phyloP scores from a whole-genome alignment of 225 moss, liverwort and hornwort genomes.

The Thuidium tamariscinum region DNA sequence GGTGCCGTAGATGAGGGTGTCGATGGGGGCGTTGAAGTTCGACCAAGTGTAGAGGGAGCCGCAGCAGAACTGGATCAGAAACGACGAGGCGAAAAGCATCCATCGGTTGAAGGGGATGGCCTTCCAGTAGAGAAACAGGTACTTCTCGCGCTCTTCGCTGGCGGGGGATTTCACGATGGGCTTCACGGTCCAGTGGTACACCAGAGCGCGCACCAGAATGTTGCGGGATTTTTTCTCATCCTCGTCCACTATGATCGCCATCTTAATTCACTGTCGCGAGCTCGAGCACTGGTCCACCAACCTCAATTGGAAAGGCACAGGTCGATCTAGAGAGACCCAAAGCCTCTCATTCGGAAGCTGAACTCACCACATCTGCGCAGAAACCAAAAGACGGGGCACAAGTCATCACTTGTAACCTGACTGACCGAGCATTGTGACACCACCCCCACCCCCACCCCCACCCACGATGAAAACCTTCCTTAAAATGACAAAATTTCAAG shows the following conservation, averaged over 20 bases:
- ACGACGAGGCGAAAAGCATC: constrained; percentile 57
- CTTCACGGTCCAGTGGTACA: constrained; percentile 61
- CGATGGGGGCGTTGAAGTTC: constrained; percentile 67
- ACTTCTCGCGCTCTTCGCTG: constrained; percentile 29
- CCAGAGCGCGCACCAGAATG: constrained; percentile 27
- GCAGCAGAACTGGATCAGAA: constrained; percentile 74
- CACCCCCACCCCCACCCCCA: too few relatives aligned
- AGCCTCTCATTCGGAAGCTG: neutral
- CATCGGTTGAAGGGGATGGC: constrained; percentile 55
- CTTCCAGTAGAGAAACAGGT: constrained; percentile 34
- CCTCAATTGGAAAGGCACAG: neutral
- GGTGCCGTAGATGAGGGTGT: constrained; percentile 55
- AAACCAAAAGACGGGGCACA: neutral
- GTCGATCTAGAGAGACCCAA: neutral
- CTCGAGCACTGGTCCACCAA: neutral
- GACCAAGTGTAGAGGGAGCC: constrained; percentile 81
- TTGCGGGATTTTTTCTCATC: constrained; percentile 18
- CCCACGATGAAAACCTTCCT: neutral
- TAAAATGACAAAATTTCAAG: neutral
- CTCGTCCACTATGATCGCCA: constrained; percentile 18
- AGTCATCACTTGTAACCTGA: neutral
- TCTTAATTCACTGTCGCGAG: neutral
- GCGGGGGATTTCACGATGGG: constrained; percentile 22
- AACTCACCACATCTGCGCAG: neutral
- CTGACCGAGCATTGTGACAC: neutral